These are phyloP conservation scores for Phyllosticta citribraziliensis DNA, from an alignment of 2,329 filamentous ascomycete genomes.

Conservation along the genomic window DNA sequence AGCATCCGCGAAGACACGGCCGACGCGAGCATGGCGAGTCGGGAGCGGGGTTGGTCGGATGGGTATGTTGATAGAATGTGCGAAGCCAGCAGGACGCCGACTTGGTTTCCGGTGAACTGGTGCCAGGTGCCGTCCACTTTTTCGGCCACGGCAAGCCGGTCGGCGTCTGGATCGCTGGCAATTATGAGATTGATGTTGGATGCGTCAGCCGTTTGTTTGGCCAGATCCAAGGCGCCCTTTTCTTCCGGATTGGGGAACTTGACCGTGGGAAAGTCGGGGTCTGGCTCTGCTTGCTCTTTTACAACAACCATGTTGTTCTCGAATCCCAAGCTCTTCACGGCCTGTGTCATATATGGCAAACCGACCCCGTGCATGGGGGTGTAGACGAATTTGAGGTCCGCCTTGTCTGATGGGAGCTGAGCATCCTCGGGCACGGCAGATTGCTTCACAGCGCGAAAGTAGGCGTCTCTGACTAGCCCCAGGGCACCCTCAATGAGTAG, in stretches of 20 bases:
- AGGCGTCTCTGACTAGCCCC: conserved; percentile 32
- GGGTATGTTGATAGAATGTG: conserved; percentile 43
- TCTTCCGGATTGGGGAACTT: conserved; percentile 58
- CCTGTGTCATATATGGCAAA: conserved; percentile 36
- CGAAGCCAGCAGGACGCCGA: conserved; percentile 51
- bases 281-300: conserved; percentile 43
- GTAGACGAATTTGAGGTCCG: conserved; percentile 39
- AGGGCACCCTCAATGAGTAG: conserved; percentile 34
- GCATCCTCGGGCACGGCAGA: conserved; percentile 26
- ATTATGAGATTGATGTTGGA: conserved; percentile 43
- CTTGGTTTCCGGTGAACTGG: conserved; percentile 55
- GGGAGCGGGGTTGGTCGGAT: conserved; percentile 23
- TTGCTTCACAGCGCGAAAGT: conserved; percentile 34
- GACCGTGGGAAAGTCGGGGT: conserved; percentile 55
- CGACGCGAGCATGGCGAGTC: conserved; percentile 49
- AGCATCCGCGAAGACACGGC: conserved; percentile 58
- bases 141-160: conserved; percentile 53
- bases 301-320: conserved; percentile 39
- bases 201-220: conserved; percentile 44
- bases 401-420: conserved; percentile 13
- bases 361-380: conserved; percentile 50
- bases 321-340: conserved; percentile 29
- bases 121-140: conserved; percentile 48
- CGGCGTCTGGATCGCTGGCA: conserved; percentile 56
- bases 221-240: conserved; percentile 50